A percentile compares a stretch with the other conserved stretches of the same genome.
These are phyloP conservation scores for Begonia masoniana DNA, from an alignment of 306 rosid genomes.

Conservation along the genomic window DNA sequence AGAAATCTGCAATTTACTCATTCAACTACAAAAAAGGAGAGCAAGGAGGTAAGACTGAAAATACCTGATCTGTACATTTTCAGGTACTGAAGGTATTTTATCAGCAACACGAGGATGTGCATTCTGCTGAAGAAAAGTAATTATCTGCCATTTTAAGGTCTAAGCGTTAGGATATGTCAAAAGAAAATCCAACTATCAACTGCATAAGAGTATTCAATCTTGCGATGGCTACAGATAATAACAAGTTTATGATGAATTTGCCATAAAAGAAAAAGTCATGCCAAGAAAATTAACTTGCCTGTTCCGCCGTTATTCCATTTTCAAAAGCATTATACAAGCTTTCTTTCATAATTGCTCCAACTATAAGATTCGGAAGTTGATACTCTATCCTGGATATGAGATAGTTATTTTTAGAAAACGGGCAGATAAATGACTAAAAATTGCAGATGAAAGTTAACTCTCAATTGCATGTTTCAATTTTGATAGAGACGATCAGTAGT, in stretches of 20 bases:
- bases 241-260: too few species aligned
- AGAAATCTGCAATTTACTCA: too few species aligned
- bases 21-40: too few species aligned
- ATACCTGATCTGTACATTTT: conserved; percentile 96
- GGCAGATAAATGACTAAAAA: too few species aligned
- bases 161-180: not conserved
- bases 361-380: conserved; percentile 96
- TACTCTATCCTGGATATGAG: conserved; percentile 63
- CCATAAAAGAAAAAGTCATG: too few species aligned
- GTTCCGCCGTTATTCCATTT: conserved; percentile 76
- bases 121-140: conserved; percentile 81
- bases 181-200: too few species aligned
- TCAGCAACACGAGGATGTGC: conserved; percentile 91
- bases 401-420: not conserved
- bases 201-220: too few species aligned
- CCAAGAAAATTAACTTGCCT: conserved; percentile 26
- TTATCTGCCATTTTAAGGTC: conserved; percentile 40
- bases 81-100: conserved; percentile 77
- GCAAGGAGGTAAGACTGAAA: too few species aligned
- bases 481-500: too few species aligned
- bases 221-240: too few species aligned
- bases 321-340: conserved; percentile 89
- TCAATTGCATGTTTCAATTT: too few species aligned
- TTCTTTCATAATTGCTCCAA: conserved; percentile 92
- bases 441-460: too few species aligned